Evolutionary conservation across 1,284 basidiomycete genomes (phyloP).

Genomic region (Tylopilus sp.): DNA sequence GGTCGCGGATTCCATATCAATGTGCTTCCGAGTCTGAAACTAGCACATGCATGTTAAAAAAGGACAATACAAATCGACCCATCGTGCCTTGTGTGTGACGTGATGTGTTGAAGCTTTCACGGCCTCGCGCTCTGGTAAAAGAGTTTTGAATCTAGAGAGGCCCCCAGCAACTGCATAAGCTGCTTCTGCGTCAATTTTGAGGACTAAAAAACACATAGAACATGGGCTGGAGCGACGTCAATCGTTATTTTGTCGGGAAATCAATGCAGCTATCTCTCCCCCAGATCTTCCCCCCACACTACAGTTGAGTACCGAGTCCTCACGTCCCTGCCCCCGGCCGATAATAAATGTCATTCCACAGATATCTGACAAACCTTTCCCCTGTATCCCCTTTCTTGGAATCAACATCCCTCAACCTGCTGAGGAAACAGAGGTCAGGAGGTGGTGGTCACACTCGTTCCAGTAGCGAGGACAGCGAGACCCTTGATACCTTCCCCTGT

Average conservation of each 20-base stretch:
- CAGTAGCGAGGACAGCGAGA: constrained; percentile 1
- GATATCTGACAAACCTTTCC: constrained; percentile 4
- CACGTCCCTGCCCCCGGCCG: no score
- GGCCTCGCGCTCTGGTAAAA: no score
- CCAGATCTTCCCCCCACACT: background rate
- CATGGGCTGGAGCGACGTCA: no score
- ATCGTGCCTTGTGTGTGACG: no score
- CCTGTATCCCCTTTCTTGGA: constrained; percentile 38
- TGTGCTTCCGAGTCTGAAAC: background rate
- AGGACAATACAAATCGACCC: no score
- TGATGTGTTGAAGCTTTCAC: no score
- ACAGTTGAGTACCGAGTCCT: background rate
- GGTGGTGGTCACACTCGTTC: constrained; percentile 8
- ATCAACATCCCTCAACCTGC: constrained; percentile 39
- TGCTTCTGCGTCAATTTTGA: no score
- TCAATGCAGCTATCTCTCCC: background rate
- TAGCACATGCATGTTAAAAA: no score
- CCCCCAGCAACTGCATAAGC: no score
- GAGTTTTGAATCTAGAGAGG: no score
- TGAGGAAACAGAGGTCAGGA: constrained; percentile 11
- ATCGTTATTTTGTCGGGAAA: no score
- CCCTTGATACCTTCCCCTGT: constrained; percentile 1
- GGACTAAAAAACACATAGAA: no score
- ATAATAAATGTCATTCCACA: background rate
- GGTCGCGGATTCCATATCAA: background rate